Evolutionary conservation across 2,329 filamentous ascomycete genomes (phyloP).

Genomic region (Colletotrichum tofieldiae): DNA sequence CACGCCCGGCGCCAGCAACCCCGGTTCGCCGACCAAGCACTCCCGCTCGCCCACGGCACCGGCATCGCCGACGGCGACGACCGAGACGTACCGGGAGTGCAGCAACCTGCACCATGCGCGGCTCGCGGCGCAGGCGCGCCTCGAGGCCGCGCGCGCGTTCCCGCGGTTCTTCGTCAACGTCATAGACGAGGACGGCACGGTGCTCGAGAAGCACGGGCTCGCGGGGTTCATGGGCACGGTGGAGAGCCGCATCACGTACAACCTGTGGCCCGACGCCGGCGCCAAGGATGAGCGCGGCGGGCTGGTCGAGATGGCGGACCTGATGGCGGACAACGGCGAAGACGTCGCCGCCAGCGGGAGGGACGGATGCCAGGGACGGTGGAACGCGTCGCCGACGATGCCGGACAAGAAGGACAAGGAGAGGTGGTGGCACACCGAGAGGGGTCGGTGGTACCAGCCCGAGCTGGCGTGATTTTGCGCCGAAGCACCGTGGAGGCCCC

Average conservation of each 20-base stretch:
- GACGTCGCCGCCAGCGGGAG: constrained; percentile 57
- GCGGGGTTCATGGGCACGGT: constrained; percentile 75
- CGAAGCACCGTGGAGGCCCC: background rate
- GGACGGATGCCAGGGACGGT: constrained; percentile 63
- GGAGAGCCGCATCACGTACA: constrained; percentile 73
- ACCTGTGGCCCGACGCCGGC: constrained; percentile 70
- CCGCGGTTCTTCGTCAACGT: constrained; percentile 75
- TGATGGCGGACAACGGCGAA: constrained; percentile 62
- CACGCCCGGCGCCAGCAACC: constrained; percentile 45
- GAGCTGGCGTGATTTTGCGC: constrained; percentile 37
- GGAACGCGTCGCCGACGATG: constrained; percentile 59
- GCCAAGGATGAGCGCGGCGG: constrained; percentile 71
- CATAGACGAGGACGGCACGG: constrained; percentile 64
- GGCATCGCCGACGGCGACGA: constrained; percentile 45
- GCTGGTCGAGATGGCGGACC: constrained; percentile 66
- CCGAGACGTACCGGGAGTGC: constrained; percentile 49
- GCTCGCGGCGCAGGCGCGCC: constrained; percentile 75
- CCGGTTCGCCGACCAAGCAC: constrained; percentile 50
- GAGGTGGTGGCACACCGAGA: constrained; percentile 66
- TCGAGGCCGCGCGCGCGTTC: constrained; percentile 69
- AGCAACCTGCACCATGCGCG: constrained; percentile 69
- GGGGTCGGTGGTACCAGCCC: constrained; percentile 59
- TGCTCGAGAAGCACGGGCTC: constrained; percentile 69
- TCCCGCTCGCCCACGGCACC: constrained; percentile 55
- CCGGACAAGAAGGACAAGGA: constrained; percentile 65